Base-by-base conservation (phyloP, 2,329 filamentous ascomycete species). In the Colletotrichum sp. region DNA sequence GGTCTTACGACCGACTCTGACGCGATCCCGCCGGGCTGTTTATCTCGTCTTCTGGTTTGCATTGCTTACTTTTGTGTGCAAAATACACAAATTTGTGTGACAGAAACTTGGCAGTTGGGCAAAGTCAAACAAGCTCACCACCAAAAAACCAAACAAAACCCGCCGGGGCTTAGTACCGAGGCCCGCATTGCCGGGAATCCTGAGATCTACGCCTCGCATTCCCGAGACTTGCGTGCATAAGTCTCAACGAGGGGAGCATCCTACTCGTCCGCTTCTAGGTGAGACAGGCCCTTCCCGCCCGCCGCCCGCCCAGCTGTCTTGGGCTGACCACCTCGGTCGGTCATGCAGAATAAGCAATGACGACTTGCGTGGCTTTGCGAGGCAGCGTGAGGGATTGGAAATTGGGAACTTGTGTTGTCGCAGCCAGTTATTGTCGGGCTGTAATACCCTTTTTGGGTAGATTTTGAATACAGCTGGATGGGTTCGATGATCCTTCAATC, bases 201-300 rank as follows among this genome's bases (percentile, higher is more conserved):
- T 69, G 34, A 58, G 74, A 76, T 74, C 58, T 67, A 48, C 65
- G 56, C 65, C 43, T 70, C 58, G 58, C 74, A 66, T 76, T 76
- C 66, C 74, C 74, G 70, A 76, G 71, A 76, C 70, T 52, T 76
- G 74, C 74, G 70, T 61, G 52, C 64, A 27, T 65, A 25, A 36
- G 70, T 55, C 65, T 56, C 70, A 22, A 43, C 56, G 70, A 70
- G n/a, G 74, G 74, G n/a, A 32, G 22, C 10, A 18, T 39, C 70
- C 70, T 66, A 76, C 58, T 74, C 58, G 74, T n/a, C 58, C 65
- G 58, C 65, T 36, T 58, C 30, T 60, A 56, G 65, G 70, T 65
- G 70, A 69, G 64, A 25, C 66, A 52, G 22, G n/a, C 43, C 25
- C 27, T 39, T 58, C 58, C 43, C 22, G 55, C 43, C 48, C 18